These are phyloP conservation scores for Debaryomyces psychrophilus DNA, from an alignment of 1,139 yeast species.

Conservation along the genomic window DNA sequence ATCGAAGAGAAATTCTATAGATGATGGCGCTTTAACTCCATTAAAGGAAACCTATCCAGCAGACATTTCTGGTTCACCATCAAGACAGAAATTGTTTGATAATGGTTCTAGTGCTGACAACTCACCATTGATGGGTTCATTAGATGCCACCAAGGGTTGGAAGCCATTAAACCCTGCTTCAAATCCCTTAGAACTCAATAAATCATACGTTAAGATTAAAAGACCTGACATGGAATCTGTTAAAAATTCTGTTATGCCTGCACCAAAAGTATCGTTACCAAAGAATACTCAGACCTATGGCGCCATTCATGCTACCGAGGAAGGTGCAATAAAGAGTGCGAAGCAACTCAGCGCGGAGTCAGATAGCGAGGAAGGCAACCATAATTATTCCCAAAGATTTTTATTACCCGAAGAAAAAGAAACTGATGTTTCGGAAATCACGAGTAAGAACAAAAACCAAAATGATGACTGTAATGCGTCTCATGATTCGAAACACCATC, in stretches of 20 bases:
- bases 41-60: slow-evolving; percentile 10
- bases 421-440: slow-evolving; percentile 33
- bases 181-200: slow-evolving; percentile 76
- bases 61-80: slow-evolving; percentile 7
- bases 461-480: not conserved
- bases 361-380: not conserved
- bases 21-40: slow-evolving; percentile 18
- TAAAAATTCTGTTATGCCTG: slow-evolving; percentile 27
- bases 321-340: slow-evolving; percentile 50
- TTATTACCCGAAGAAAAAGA: slow-evolving; percentile 33
- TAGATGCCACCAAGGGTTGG: slow-evolving; percentile 30
- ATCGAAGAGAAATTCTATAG: slow-evolving; percentile 46
- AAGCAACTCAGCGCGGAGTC: slow-evolving; percentile 13
- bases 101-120: slow-evolving; percentile 10
- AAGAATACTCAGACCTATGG: slow-evolving; percentile 30
- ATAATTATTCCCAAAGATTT: slow-evolving; percentile 17
- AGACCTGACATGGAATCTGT: slow-evolving; percentile 43
- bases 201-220: slow-evolving; percentile 70
- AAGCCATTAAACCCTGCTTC: slow-evolving; percentile 75
- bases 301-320: slow-evolving; percentile 52
- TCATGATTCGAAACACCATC: not conserved
- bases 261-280: not conserved
- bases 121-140: slow-evolving; percentile 19
- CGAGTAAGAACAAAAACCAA: slow-evolving; percentile 7
- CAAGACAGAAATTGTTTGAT: slow-evolving; percentile 1